Evolutionary conservation across 805 yeast species (phyloP), one percentile per base, ranked within the genome.

Genomic region (Zygotorulaspora danielsina): DNA sequence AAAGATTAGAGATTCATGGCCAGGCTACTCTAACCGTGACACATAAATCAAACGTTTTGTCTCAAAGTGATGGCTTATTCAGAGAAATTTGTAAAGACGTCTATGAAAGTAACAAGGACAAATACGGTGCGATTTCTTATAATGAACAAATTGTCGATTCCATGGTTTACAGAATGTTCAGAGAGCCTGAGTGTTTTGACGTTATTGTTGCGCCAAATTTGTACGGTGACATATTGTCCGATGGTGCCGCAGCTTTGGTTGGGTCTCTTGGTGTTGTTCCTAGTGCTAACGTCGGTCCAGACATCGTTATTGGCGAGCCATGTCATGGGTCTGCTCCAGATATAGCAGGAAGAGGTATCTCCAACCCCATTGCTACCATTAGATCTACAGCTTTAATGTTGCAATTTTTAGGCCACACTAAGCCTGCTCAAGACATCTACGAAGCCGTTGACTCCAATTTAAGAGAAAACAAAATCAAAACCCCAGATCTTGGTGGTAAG

Each of bases 301-400:
- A 74, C 63, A 90, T 93, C 61, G 97, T 94, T 48, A 87, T 93
- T 61, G 98, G 98, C 64, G 98, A 93, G 71, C 98, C 98, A 61
- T 89, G 97, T 63, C 98, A 93, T 69, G 98, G 98, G 46, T 85
- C 96, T 41, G 98, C 98, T 39, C 98, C 98, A 41, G 98, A 93
- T 65, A 93, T 93, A 52, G 96, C 89, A 63, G 98, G 98, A 55
- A 81, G 76, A 66, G 93, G 93, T 56, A 85, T 87, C 55, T 77
- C 96, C 38, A 90, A 90, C 76, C 98, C 98, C 50, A 81, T 93
- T 58, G 98, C 98, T 41, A 93, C 98, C 36, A 90, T 93, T 63
- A 82, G 98, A 71, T 93, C 98, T 20, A 81, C 97, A 43, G 98
- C 97, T 41, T 74, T 93, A 63, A 82, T 93, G 95, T 78, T 93